Evolutionary conservation across 169 alveolate species (phyloP).

Genomic region (Plasmodium knowlesi): DNA sequence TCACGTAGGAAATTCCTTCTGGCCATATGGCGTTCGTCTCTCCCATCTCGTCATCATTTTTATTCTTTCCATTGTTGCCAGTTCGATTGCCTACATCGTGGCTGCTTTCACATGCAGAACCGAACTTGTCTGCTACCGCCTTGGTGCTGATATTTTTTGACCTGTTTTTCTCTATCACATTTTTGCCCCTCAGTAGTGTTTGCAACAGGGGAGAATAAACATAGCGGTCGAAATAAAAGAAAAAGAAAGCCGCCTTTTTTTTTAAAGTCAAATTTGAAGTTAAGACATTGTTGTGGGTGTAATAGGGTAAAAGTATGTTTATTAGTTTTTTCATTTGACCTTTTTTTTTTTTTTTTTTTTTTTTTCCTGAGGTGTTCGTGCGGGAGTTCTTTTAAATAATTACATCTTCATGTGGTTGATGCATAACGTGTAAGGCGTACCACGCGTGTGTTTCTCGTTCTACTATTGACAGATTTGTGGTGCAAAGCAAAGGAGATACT

Average conservation of each 20-base stretch:
- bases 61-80: not conserved
- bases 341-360: not conserved
- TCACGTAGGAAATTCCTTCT: conserved; percentile 40
- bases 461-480: not conserved
- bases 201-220: conserved; percentile 60
- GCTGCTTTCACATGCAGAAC: not conserved
- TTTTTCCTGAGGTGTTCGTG: not conserved
- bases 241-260: conserved; percentile 33
- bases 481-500: not conserved
- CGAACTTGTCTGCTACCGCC: not conserved
- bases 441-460: not conserved
- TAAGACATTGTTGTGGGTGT: conserved; percentile 31
- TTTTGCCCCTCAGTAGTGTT: conserved; percentile 9
- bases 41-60: not conserved
- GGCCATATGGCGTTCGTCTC: conserved; percentile 73
- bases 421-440: not conserved
- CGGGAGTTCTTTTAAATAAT: not conserved
- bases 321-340: conserved; percentile 51
- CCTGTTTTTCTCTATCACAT: conserved; percentile 33
- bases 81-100: not conserved
- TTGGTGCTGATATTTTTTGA: conserved; percentile 9
- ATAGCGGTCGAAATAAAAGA: conserved; percentile 69
- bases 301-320: conserved; percentile 50
- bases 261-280: conserved; percentile 40
- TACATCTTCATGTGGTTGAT: not conserved